These are phyloP conservation scores for Striga asiatica DNA, from an alignment of 257 asterid species.

Conservation along the genomic window DNA sequence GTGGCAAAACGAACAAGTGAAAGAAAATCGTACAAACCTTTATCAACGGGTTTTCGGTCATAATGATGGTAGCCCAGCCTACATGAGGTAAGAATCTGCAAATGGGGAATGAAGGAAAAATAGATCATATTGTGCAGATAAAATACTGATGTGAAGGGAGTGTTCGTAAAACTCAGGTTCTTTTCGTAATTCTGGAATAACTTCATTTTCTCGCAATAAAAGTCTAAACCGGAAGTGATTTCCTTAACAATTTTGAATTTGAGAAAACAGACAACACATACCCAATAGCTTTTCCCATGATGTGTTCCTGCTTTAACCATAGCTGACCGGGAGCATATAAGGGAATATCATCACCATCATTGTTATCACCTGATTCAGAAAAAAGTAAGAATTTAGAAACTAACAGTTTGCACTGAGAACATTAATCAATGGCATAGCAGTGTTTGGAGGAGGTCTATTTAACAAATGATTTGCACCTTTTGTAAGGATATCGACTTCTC, in stretches of 20 bases:
- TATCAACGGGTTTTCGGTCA: slow-evolving; percentile 58
- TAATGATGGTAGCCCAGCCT: slow-evolving; percentile 67
- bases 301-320: slow-evolving; percentile 55
- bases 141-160: background rate
- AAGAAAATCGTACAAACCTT: slow-evolving; percentile 36
- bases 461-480: too few relatives aligned
- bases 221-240: too few relatives aligned
- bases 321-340: slow-evolving; percentile 57
- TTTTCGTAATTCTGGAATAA: background rate
- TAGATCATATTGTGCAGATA: too few relatives aligned
- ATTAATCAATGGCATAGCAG: background rate
- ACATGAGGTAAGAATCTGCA: slow-evolving; percentile 58
- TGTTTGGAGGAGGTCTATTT: too few relatives aligned
- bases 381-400: background rate
- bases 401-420: background rate
- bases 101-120: background rate
- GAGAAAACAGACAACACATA: too few relatives aligned
- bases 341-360: slow-evolving; percentile 32
- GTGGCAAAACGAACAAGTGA: background rate
- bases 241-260: too few relatives aligned
- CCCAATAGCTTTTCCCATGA: slow-evolving; percentile 80
- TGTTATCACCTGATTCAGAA: slow-evolving; percentile 50
- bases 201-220: too few relatives aligned
- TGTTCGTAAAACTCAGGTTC: too few relatives aligned
- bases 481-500: slow-evolving; percentile 60